Conservation (phyloP, 2,329 filamentous ascomycete species). For the Ophioceras dolichostomum region DNA sequence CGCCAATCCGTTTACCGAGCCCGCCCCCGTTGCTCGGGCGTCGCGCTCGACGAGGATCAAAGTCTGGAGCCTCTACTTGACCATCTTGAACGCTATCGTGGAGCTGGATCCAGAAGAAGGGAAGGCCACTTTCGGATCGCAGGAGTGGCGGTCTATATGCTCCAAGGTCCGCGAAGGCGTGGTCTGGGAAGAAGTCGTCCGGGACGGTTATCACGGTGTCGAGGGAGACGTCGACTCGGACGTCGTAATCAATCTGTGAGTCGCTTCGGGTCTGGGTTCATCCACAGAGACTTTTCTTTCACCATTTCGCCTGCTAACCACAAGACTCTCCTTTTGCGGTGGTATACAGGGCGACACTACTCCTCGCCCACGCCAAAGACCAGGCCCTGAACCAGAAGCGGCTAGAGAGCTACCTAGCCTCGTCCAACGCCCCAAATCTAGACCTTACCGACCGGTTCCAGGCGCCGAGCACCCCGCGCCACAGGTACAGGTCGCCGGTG, state of each 20-base stretch:
- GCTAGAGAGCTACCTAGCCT: conserved; percentile 79
- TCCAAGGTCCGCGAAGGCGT: conserved; percentile 76
- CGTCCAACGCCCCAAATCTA: conserved; percentile 59
- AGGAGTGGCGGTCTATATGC: conserved; percentile 74
- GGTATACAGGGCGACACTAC: conserved; percentile 73
- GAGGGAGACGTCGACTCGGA: conserved; percentile 91
- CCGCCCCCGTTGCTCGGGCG: conserved; percentile 66
- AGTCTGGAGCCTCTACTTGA: conserved; percentile 94
- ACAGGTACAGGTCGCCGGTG: conserved; percentile 31
- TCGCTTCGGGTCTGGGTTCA: conserved; percentile 4
- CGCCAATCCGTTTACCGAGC: conserved; percentile 36
- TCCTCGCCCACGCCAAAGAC: conserved; percentile 78
- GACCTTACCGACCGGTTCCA: conserved; percentile 54
- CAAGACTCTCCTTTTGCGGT: background rate
- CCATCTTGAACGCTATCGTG: conserved; percentile 79
- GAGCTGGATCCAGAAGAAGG: conserved; percentile 86
- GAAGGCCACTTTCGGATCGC: conserved; percentile 73
- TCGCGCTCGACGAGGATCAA: conserved; percentile 80
- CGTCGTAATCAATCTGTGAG: conserved; percentile 79
- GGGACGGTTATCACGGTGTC: conserved; percentile 73
- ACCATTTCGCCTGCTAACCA: background rate
- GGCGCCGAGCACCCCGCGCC: conserved; percentile 25
- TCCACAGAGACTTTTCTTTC: background rate
- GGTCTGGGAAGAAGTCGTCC: conserved; percentile 90
- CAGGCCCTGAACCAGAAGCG: conserved; percentile 77